Evolutionary conservation across 2,329 filamentous ascomycete genomes (phyloP), one percentile per base, ranked within the genome.

Genomic region (Alternaria incomplexa): DNA sequence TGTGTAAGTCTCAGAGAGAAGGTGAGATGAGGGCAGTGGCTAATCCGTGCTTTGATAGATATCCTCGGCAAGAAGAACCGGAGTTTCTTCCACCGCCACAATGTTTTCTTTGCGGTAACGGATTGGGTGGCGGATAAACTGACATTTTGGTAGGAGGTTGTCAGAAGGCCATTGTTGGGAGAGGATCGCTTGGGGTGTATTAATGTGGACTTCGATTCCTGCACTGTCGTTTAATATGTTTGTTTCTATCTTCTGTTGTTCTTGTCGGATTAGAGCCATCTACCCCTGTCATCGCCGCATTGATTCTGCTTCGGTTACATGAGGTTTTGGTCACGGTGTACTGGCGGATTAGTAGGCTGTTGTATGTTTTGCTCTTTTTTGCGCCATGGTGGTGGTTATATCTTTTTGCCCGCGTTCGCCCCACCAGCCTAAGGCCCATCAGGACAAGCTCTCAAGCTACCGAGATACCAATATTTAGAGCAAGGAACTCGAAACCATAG

Each of bases 1-100:
- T 90, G 86, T 90, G 93, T 96, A 88, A 85, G 93, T 87, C 22
- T 36, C 30, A 6, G 20, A 57, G 17, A 48, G 47, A 30, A 15
- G n/a, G 26, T 10, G 26, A 50, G 11, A n/a, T 22, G 25, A 32
- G 3, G 30, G 22, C 17, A 53, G n/a, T 8, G 11, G 61, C 52
- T 53, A 58, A 61, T n/a, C 25, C 20, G 4, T 17, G 32, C 32
- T 36, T 10, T 12, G 20, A 28, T 32, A 77, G 77, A 79, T 54
- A 65, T 80, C 8, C 70, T 80, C 20, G 78, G 78, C 17, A 80
- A 80, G 67, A 77, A 73, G 62, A 79, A 73, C 50, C 67, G 77
- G n/a, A 69, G 63, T 9, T 79, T 78, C 54, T 77, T 77, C 48
- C 64, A 75, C 47, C 47, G 77, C 5, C 71, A 79, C 58, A 77